Conservation (phyloP, 2,329 filamentous ascomycete species). For the Pezicula radicicola region DNA sequence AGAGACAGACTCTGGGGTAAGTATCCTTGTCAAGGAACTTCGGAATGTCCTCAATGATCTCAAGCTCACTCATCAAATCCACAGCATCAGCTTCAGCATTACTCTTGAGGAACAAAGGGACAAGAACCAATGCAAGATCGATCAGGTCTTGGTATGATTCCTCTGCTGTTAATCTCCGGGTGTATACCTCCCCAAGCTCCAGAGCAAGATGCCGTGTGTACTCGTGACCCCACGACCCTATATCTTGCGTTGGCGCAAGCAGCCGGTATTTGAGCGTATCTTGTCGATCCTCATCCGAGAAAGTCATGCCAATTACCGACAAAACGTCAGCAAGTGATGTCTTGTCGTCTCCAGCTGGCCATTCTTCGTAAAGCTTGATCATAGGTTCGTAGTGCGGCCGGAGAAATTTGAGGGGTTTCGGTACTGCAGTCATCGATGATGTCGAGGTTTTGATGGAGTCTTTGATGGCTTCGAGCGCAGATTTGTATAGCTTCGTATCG, state of each 20-base stretch:
- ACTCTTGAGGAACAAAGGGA: constrained; percentile 94
- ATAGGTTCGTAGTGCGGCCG: constrained; percentile 93
- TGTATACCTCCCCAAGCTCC: constrained; percentile 94
- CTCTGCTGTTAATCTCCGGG: constrained; percentile 81
- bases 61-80: constrained; percentile 92
- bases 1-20: constrained; percentile 88
- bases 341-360: constrained; percentile 82
- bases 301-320: constrained; percentile 98
- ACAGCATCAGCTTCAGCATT: constrained; percentile 98
- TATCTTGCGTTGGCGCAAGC: constrained; percentile 84
- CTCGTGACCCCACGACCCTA: constrained; percentile 97
- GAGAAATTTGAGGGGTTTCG: constrained; percentile 96
- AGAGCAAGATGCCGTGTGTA: constrained; percentile 94
- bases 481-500: constrained; percentile 83
- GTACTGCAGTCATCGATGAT: constrained; percentile 98
- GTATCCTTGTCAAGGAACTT: constrained; percentile 92
- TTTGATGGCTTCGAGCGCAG: constrained; percentile 94
- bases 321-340: constrained; percentile 89
- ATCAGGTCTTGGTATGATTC: constrained; percentile 80
- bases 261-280: constrained; percentile 96
- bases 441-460: constrained; percentile 98
- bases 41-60: constrained; percentile 91
- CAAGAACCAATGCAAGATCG: constrained; percentile 77
- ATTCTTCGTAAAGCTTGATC: constrained; percentile 83
- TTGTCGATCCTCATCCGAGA: constrained; percentile 91